Percentiles rank a stretch among this genome's conserved stretches.
phyloP scores from a whole-genome alignment of 768 basidiomycete genomes.

The Leccinum subtestaceum region DNA sequence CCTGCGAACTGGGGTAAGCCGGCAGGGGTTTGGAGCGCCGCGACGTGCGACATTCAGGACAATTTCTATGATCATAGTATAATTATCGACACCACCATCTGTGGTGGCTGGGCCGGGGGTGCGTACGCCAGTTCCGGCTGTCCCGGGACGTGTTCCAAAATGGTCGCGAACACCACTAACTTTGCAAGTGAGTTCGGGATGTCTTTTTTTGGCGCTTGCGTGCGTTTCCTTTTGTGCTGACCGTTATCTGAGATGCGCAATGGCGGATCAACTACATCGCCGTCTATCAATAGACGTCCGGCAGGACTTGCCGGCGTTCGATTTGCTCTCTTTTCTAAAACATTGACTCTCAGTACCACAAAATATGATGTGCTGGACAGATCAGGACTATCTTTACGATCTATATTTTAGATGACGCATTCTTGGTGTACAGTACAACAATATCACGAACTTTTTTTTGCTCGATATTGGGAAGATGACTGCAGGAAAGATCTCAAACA shows the following conservation, averaged over 20 bases:
- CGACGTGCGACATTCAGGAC: slow-evolving; percentile 42
- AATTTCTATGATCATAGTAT: slow-evolving; percentile 52
- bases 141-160: slow-evolving; percentile 43
- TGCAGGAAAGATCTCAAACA: not conserved
- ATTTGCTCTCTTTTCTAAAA: not conserved
- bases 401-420: not conserved
- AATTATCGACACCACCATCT: slow-evolving; percentile 38
- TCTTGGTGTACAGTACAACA: not conserved
- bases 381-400: not conserved
- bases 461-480: not conserved
- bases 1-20: slow-evolving; percentile 52
- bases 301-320: not conserved
- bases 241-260: slow-evolving; percentile 40
- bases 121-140: slow-evolving; percentile 30
- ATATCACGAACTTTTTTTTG: not conserved
- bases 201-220: not conserved
- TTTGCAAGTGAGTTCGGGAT: slow-evolving; percentile 40
- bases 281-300: slow-evolving; percentile 40
- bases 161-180: slow-evolving; percentile 53
- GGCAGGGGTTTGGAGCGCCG: slow-evolving; percentile 47
- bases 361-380: not conserved
- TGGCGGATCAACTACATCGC: slow-evolving; percentile 57
- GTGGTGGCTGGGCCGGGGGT: slow-evolving; percentile 29
- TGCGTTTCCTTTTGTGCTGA: not conserved
- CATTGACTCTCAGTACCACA: not conserved